Evolutionary conservation across 2,329 filamentous ascomycete species (phyloP), one percentile per base, ranked within the genome.

Genomic region (Fusarium mundagurra): DNA sequence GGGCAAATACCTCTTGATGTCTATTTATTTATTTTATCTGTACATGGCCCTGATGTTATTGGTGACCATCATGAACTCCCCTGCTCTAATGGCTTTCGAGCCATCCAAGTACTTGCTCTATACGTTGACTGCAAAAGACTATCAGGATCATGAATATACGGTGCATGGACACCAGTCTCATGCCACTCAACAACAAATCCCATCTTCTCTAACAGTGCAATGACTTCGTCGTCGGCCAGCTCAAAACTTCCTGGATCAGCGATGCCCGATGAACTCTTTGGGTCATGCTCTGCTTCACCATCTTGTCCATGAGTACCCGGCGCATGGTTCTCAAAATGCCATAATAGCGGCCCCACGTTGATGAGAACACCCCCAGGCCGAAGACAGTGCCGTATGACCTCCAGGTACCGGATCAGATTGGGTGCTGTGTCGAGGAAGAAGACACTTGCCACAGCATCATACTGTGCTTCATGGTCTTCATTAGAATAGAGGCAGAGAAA

Each of bases 371-470:
- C 96, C 33, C 93, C 93, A 0, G 90, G 86, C 75, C 89, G 91
- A 57, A 99, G 88, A 78, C 95, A 97, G 79, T 93, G 89, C 47
- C 85, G 86, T 62, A 98, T 93, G 4, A 95, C 92, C 80, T 97
- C 92, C 39, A 99, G 90, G 80, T 99, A 99, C 5, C 93, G 90
- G 61, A 98, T 92, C 38, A 98, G 82, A 81, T 99, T 98, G 3
- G 96, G 95, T 6, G 96, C 96, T 3, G 96, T 99, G 81, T 99
- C 97, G 66, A 99, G 92, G 85, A 99, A 99, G 85, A 98, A 99
- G 17, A 98, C 93, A 6, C 93, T 94, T 1, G 94, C 91, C 5
- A 98, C 94, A 3, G 92, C 95, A 78, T 98, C 92, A 81, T 95
- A 98, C 0, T 82, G 78, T 1, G 87, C 87, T 14, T 84, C 82